Evolutionary conservation across 306 rosid genomes (phyloP), one percentile per base, ranked within the genome.

Genomic region (Castanea mollissima): DNA sequence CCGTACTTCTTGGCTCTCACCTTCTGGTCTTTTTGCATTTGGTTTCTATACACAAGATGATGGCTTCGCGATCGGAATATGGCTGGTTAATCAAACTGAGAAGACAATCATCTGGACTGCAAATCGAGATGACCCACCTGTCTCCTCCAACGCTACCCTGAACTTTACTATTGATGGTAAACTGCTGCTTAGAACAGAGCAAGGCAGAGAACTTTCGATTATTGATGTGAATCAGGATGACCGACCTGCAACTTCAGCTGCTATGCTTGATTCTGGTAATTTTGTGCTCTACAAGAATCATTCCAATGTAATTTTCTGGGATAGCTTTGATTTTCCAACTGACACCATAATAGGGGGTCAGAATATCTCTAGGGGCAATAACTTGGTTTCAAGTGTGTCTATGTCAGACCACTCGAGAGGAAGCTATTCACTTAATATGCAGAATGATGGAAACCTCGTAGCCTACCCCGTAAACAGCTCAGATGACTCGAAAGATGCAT

Each of bases 251-350:
- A 5, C 46, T 72, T 52, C 62, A 2, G 62, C 18, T 20, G 57
- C 76, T 54, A 49, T 52, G 76, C 46, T 72, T 0, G 76, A 52
- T 16, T 52, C 46, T 16, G 76, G 76, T 72, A 72, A 72, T 72
- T 72, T 72, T 51, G 76, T 52, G 8, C 44, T 72, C 1, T 72
- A 72, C 13, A 3, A 0, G 9, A 38, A 25, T 0, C 0, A 6
- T 5, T 21, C 57, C 3, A 0, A 0, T 0, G 23, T 46, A 0
- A 12, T 52, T 46, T 13, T 71, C 23, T 72, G 76, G 76, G 2
- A 72, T 25, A 72, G 23, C 44, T 72, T 72, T 51, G 46, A 52
- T 16, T 0, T 3, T 52, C 76, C 58, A 72, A 72, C 76, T 52
- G 76, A 72, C 44, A 72, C 76, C 76, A 72, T 72, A 29, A 3